Evolutionary conservation across 106 monocot species (phyloP), one percentile per base, ranked within the genome.

Genomic region (Agapanthus africanus): DNA sequence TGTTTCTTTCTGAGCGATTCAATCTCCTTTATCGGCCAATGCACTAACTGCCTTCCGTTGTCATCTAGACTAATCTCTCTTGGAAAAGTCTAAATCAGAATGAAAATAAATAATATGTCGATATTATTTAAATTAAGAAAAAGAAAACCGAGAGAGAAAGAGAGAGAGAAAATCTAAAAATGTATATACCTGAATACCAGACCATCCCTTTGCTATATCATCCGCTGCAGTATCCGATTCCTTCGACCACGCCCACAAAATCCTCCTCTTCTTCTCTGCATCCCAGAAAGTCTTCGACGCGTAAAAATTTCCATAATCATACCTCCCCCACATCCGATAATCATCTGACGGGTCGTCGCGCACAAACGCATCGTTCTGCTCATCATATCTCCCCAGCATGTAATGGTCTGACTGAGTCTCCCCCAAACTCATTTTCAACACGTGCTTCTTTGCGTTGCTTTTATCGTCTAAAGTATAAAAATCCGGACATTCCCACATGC

Each of bases 271-370:
- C 71, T 77, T 87, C 63, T 54, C 77, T 6, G 44, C 61, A 71
- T 90, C 93, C 15, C 41, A 94, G 71, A 94, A 94, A 0, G 80
- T 63, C 79, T 94, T 94, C 0, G 93, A 94, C 2, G 90, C 87
- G 38, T 94, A 94, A 54, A 81, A 94, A n/a, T 76, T 90, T 4
- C 90, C 93, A 38, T 82, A 87, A 42, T 94, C 93, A 34, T 68
- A 80, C 76, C 90, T 90, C 42, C 65, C 59, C 73, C 90, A 84
- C 23, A 65, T 66, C 4, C 75, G 32, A 28, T 80, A 69, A 59
- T 94, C 82, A 11, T 73, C 77, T 0, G 68, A 54, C 10, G 7
- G 50, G 1, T 56, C 50, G 59, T 82, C 83, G 3, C 86, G 87
- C 31, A 79, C 68, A 39, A 82, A 94, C 25, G 30, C 37, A 33